phyloP scores from a whole-genome alignment of 1,284 basidiomycete species.

The Ustilago esculenta region DNA sequence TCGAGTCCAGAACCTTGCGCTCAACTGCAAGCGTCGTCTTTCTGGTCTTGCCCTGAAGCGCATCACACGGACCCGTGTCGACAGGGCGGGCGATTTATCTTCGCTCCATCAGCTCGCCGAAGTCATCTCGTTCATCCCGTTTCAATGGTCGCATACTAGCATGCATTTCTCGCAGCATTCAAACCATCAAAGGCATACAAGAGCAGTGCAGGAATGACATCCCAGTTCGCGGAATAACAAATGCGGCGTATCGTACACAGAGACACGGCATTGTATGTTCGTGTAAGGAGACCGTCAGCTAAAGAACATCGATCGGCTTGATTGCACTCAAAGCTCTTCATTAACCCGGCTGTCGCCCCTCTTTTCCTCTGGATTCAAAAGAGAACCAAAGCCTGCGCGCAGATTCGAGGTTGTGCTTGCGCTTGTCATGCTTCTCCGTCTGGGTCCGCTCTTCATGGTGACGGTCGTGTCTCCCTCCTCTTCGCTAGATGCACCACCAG shows the following conservation, averaged over 20 bases:
- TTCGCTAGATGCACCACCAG: slow-evolving; percentile 15
- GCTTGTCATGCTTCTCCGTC: slow-evolving; percentile 27
- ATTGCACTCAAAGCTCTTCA: slow-evolving; percentile 18
- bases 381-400: slow-evolving; percentile 32
- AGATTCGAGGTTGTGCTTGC: slow-evolving; percentile 30
- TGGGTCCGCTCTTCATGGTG: slow-evolving; percentile 23
- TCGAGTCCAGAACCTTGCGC: no score
- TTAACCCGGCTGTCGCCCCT: slow-evolving; percentile 15
- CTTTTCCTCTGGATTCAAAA: slow-evolving; percentile 32
- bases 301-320: not conserved
- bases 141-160: no score
- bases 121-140: no score
- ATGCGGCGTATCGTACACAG: slow-evolving; percentile 2
- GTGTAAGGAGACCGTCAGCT: not conserved
- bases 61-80: no score
- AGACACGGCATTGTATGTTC: not conserved
- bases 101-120: no score
- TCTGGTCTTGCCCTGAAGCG: no score
- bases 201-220: no score
- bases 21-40: no score
- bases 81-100: no score
- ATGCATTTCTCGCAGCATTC: no score
- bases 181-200: no score
- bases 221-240: not conserved
- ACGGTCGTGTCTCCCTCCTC: slow-evolving; percentile 40